phyloP scores from a whole-genome alignment of 1,284 basidiomycete species.

The Sparassis latifolia region DNA sequence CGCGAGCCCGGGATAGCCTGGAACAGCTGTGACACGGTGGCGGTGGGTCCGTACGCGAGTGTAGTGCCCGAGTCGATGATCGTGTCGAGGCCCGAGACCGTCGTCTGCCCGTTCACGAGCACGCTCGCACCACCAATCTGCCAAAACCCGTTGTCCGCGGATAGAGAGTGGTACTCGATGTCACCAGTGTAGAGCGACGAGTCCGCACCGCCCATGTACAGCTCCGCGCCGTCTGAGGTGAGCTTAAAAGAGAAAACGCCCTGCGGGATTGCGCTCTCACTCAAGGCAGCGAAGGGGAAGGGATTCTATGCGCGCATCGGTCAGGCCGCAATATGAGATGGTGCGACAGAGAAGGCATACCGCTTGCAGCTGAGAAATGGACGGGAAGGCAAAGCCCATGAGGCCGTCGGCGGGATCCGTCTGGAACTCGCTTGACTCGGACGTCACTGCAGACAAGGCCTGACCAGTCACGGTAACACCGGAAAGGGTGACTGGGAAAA shows the following conservation, averaged over 20 bases:
- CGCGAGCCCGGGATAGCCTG: slow-evolving; percentile 32
- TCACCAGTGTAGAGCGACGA: slow-evolving; percentile 30
- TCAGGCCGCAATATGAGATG: not conserved
- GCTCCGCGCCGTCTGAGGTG: slow-evolving; percentile 34
- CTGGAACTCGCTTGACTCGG: slow-evolving; percentile 5
- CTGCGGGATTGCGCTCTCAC: slow-evolving; percentile 28
- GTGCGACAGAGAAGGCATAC: not conserved
- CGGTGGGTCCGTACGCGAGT: slow-evolving; percentile 39
- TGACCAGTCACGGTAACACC: slow-evolving; percentile 15
- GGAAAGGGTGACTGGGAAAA: not conserved
- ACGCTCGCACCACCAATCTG: slow-evolving; percentile 31
- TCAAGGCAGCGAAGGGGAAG: slow-evolving; percentile 39
- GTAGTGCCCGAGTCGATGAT: slow-evolving; percentile 38
- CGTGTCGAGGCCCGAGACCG: slow-evolving; percentile 20
- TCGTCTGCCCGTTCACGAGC: slow-evolving; percentile 21
- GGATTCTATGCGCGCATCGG: slow-evolving; percentile 18
- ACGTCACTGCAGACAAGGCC: slow-evolving; percentile 12
- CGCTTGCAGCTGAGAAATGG: not conserved
- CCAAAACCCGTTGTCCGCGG: slow-evolving; percentile 26
- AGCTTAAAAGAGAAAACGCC: slow-evolving; percentile 55
- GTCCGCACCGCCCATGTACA: slow-evolving; percentile 53
- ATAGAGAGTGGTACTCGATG: slow-evolving; percentile 16
- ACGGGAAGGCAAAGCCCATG: slow-evolving; percentile 16
- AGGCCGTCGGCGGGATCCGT: slow-evolving; percentile 15
- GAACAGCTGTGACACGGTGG: slow-evolving; percentile 37